Percentiles rank a stretch among this genome's conserved stretches.
These are phyloP conservation scores for Apiospora rasikravindrae DNA, from an alignment of 2,329 filamentous ascomycete genomes.

Conservation along the genomic window DNA sequence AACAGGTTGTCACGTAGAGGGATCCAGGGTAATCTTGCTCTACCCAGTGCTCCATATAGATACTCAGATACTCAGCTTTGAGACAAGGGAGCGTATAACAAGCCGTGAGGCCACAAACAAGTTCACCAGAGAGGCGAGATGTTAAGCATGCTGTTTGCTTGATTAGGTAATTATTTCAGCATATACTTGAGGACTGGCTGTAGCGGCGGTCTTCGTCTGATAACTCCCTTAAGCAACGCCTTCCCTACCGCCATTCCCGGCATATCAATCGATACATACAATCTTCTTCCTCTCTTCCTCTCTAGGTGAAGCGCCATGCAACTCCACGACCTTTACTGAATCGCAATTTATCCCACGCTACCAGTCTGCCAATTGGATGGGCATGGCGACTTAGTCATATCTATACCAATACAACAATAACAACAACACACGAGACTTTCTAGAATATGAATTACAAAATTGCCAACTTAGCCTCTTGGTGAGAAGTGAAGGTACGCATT, in stretches of 20 bases:
- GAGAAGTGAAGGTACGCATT: no score
- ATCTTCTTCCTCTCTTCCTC: not conserved
- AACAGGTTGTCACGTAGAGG: no score
- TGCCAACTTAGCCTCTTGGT: not conserved
- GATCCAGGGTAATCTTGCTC: not conserved
- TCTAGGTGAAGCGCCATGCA: not conserved
- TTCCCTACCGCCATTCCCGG: not conserved
- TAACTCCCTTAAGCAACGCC: not conserved
- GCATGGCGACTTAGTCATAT: not conserved
- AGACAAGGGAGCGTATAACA: no score
- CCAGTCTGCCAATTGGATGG: not conserved
- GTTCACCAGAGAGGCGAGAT: not conserved
- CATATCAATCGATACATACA: not conserved
- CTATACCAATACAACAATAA: not conserved
- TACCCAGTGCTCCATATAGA: not conserved
- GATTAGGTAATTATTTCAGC: not conserved
- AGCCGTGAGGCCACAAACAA: not conserved
- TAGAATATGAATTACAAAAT: not conserved
- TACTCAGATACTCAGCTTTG: no score
- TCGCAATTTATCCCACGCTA: not conserved
- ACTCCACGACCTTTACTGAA: not conserved
- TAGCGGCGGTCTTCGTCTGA: not conserved
- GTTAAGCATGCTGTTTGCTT: not conserved
- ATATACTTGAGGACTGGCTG: not conserved
- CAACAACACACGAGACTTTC: not conserved